Evolutionary conservation across 352 stramenopile genomes (phyloP).

Genomic region (Globisporangium parvum): DNA sequence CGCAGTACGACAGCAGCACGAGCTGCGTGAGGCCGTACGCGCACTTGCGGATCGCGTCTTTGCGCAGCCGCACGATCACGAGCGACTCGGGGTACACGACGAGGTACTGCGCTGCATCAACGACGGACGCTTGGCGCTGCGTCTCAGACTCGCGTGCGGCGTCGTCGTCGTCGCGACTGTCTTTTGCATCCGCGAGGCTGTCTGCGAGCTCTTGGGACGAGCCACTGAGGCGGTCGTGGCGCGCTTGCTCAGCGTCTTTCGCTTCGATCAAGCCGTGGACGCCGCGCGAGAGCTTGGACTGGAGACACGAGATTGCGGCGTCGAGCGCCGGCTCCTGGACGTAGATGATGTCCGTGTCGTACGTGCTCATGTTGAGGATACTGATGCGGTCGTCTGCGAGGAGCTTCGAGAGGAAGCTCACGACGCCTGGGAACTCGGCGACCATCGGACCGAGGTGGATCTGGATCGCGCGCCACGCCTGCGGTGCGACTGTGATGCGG

Average conservation of each 20-base stretch:
- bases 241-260: conserved; percentile 41
- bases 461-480: conserved; percentile 76
- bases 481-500: conserved; percentile 61
- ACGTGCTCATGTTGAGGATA: conserved; percentile 90
- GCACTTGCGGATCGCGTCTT: conserved; percentile 63
- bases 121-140: conserved; percentile 19
- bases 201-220: background rate
- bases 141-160: background rate
- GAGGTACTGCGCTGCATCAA: conserved; percentile 70
- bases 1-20: conserved; percentile 44
- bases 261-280: conserved; percentile 78
- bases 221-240: conserved; percentile 1
- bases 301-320: conserved; percentile 61
- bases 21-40: conserved; percentile 78
- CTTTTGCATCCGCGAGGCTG: background rate
- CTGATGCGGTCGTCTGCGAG: conserved; percentile 79
- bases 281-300: conserved; percentile 70
- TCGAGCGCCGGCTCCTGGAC: conserved; percentile 42
- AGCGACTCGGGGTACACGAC: conserved; percentile 75
- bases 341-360: conserved; percentile 87
- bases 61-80: conserved; percentile 69
- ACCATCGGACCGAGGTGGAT: conserved; percentile 85
- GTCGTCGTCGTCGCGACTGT: background rate
- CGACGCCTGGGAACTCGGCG: conserved; percentile 75
- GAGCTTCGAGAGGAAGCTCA: conserved; percentile 83